A percentile compares a stretch with the other conserved stretches of the same genome.
Conservation (phyloP, 1,139 yeast species). For the Geotrichum armillariae region DNA sequence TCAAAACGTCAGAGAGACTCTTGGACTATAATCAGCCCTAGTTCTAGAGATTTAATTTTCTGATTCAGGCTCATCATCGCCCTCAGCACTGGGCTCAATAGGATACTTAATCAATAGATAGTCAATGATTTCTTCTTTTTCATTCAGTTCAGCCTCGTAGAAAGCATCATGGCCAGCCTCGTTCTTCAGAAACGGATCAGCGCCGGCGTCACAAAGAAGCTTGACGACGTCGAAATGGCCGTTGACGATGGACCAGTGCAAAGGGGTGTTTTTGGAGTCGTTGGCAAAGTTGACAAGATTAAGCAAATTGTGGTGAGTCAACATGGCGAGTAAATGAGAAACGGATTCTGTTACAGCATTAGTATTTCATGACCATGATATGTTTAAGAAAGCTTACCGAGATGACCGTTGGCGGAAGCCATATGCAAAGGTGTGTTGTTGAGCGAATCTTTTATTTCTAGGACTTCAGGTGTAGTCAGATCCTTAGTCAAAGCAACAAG, state of each 20-base stretch:
- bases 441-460: conserved; percentile 58
- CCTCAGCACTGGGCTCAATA: conserved; percentile 60
- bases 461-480: conserved; percentile 26
- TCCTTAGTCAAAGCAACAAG: conserved; percentile 61
- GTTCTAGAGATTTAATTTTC: background rate
- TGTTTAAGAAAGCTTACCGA: conserved; percentile 23
- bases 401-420: conserved; percentile 94
- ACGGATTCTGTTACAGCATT: conserved; percentile 48
- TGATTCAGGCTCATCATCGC: conserved; percentile 37
- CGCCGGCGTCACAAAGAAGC: conserved; percentile 69
- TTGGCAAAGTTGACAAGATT: conserved; percentile 58
- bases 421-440: conserved; percentile 81
- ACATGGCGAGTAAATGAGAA: conserved; percentile 54
- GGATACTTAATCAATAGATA: conserved; percentile 73
- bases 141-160: conserved; percentile 82
- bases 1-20: conserved; percentile 61
- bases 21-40: conserved; percentile 51
- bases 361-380: too few relatives aligned
- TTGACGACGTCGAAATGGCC: conserved; percentile 78
- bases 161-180: conserved; percentile 77
- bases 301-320: conserved; percentile 36
- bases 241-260: conserved; percentile 93
- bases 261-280: conserved; percentile 85
- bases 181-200: conserved; percentile 81
- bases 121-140: conserved; percentile 43